phyloP scores from a whole-genome alignment of 2,329 filamentous ascomycete genomes.

The Stagonosporopsis tanaceti region DNA sequence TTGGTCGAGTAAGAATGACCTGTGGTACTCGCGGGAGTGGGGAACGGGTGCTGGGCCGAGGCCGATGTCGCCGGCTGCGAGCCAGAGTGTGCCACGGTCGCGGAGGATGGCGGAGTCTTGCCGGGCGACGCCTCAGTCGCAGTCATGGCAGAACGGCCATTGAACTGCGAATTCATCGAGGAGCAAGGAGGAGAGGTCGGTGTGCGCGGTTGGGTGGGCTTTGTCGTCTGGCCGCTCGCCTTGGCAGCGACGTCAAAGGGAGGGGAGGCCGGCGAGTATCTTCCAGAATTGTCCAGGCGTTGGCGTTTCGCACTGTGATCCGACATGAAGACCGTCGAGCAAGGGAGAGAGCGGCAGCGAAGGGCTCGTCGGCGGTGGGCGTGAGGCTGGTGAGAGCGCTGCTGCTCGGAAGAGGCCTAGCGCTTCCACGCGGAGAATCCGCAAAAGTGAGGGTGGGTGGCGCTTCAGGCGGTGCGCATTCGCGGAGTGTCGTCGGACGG shows the following conservation, averaged over 20 bases:
- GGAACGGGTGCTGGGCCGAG: constrained; percentile 42
- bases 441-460: constrained; percentile 37
- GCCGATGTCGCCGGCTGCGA: constrained; percentile 46
- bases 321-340: constrained; percentile 42
- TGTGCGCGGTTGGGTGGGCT: constrained; percentile 56
- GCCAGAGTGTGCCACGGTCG: constrained; percentile 46
- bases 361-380: constrained; percentile 24
- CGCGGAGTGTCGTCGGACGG: constrained; percentile 26
- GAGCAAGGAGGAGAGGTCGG: constrained; percentile 58
- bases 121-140: constrained; percentile 38
- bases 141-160: constrained; percentile 45
- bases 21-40: constrained; percentile 51
- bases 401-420: constrained; percentile 34
- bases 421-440: constrained; percentile 40
- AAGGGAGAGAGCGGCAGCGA: constrained; percentile 16
- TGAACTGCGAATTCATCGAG: constrained; percentile 55
- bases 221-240: constrained; percentile 49
- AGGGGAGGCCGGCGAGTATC: constrained; percentile 57
- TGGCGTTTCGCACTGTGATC: constrained; percentile 50
- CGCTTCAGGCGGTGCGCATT: constrained; percentile 43
- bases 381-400: constrained; percentile 31
- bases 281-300: constrained; percentile 50
- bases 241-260: constrained; percentile 51
- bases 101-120: constrained; percentile 55
- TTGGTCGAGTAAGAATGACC: constrained; percentile 42